These are phyloP conservation scores for Thalassiosira sp. DNA, from an alignment of 352 stramenopile species.

Conservation along the genomic window DNA sequence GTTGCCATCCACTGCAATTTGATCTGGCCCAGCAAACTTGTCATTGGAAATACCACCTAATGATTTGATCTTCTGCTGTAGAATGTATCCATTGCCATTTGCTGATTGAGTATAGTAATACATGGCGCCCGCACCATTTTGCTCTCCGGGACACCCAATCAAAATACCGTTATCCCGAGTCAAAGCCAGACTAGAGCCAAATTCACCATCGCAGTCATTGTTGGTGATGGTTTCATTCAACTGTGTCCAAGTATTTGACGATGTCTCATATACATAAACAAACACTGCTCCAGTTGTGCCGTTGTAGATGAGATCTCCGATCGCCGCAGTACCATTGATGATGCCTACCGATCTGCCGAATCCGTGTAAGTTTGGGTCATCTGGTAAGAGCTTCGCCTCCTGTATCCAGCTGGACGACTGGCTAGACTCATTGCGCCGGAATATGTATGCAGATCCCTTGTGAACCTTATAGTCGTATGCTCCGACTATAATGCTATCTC, in stretches of 20 bases:
- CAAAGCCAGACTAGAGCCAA: constrained; percentile 14
- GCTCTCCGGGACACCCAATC: background rate
- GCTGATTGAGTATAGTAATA: constrained; percentile 3
- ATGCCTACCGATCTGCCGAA: background rate
- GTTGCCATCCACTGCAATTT: constrained; percentile 2
- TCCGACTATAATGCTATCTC: background rate
- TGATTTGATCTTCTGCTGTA: background rate
- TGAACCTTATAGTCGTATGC: background rate
- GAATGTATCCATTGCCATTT: background rate
- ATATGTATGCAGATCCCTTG: background rate
- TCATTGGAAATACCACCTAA: background rate
- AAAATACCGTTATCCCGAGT: constrained; percentile 1
- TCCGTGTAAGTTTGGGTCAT: background rate
- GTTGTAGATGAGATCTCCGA: background rate
- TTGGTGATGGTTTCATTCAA: constrained; percentile 1
- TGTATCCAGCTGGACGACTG: background rate
- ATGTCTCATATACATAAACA: constrained; percentile 1
- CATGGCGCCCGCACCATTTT: background rate
- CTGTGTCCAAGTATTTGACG: background rate
- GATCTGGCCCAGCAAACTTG: background rate
- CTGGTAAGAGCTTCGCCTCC: background rate
- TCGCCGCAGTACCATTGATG: background rate
- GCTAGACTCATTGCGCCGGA: background rate
- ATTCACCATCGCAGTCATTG: constrained; percentile 7
- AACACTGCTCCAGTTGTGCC: background rate